A percentile compares a stretch with the other conserved stretches of the same genome.
Evolutionary conservation across 306 rosid species (phyloP).

Genomic region (Cicer judaicum): DNA sequence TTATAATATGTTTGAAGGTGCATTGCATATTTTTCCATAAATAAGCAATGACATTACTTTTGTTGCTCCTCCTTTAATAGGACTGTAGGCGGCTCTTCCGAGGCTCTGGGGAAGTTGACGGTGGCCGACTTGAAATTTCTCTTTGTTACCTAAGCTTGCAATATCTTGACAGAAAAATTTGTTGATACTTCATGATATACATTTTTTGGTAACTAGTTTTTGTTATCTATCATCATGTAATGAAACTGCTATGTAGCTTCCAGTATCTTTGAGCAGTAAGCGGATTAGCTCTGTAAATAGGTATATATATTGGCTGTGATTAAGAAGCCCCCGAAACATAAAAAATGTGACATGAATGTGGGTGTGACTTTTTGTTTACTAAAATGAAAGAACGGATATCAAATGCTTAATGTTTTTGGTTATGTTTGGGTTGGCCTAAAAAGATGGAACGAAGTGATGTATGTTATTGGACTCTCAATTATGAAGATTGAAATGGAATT

Average conservation of each 20-base stretch:
- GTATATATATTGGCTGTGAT: background rate
- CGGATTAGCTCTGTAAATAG: slow-evolving; percentile 1
- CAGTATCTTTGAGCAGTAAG: background rate
- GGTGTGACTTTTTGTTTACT: background rate
- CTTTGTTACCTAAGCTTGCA: slow-evolving; percentile 51
- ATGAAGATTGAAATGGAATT: too few relatives aligned
- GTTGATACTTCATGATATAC: slow-evolving; percentile 5
- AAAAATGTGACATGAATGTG: background rate
- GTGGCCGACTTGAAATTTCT: slow-evolving; percentile 73
- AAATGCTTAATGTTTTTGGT: background rate
- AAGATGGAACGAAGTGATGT: background rate
- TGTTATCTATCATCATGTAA: background rate
- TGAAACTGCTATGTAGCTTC: background rate
- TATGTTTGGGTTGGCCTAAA: background rate
- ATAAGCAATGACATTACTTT: slow-evolving; percentile 10
- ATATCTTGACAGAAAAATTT: background rate
- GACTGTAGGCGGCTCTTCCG: slow-evolving; percentile 76
- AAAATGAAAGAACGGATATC: background rate
- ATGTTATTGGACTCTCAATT: too few relatives aligned
- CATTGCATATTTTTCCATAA: slow-evolving; percentile 21
- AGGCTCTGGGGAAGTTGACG: slow-evolving; percentile 79
- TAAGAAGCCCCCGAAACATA: background rate
- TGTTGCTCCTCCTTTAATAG: slow-evolving; percentile 47
- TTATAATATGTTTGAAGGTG: slow-evolving; percentile 16
- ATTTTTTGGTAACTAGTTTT: slow-evolving; percentile 11